Conservation (phyloP, 352 stramenopile species). For the Globisporangium orthogonon region DNA sequence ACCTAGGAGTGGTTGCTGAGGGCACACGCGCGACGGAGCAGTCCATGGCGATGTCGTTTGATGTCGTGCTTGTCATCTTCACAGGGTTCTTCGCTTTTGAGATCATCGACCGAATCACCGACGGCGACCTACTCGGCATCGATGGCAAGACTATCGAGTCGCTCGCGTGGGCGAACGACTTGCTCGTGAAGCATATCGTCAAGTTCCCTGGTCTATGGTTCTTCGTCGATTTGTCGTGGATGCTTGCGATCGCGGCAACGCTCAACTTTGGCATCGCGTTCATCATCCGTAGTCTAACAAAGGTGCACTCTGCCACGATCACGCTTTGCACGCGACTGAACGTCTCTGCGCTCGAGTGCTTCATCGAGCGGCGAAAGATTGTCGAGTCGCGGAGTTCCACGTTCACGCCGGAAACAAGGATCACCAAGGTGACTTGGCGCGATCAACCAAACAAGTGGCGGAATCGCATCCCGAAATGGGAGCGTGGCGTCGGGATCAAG, state of each 20-base stretch:
- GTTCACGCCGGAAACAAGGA: constrained; percentile 64
- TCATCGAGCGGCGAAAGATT: constrained; percentile 24
- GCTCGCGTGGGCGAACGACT: constrained; percentile 47
- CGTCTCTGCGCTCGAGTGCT: constrained; percentile 45
- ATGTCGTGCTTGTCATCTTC: constrained; percentile 91
- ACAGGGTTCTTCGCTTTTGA: constrained; percentile 91
- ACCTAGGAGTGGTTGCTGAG: constrained; percentile 51
- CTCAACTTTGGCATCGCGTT: constrained; percentile 30
- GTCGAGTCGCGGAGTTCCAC: constrained; percentile 82
- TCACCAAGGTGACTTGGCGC: constrained; percentile 88
- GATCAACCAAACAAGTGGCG: constrained; percentile 68
- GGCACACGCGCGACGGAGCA: constrained; percentile 60
- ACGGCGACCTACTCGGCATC: constrained; percentile 82
- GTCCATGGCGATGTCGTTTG: constrained; percentile 58
- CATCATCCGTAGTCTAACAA: constrained; percentile 27
- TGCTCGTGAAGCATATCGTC: constrained; percentile 37
- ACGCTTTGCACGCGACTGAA: constrained; percentile 42
- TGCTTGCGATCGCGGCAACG: constrained; percentile 31
- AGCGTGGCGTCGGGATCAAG: constrained; percentile 11
- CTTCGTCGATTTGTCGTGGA: constrained; percentile 35
- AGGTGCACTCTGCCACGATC: constrained; percentile 34
- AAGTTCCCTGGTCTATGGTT: constrained; percentile 42
- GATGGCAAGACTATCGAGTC: constrained; percentile 31
- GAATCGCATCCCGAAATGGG: constrained; percentile 2
- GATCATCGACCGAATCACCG: constrained; percentile 93